Percentiles rank a stretch among this genome's conserved stretches.
Evolutionary conservation across 2,329 filamentous ascomycete genomes (phyloP).

Genomic region (Aureobasidium musti): DNA sequence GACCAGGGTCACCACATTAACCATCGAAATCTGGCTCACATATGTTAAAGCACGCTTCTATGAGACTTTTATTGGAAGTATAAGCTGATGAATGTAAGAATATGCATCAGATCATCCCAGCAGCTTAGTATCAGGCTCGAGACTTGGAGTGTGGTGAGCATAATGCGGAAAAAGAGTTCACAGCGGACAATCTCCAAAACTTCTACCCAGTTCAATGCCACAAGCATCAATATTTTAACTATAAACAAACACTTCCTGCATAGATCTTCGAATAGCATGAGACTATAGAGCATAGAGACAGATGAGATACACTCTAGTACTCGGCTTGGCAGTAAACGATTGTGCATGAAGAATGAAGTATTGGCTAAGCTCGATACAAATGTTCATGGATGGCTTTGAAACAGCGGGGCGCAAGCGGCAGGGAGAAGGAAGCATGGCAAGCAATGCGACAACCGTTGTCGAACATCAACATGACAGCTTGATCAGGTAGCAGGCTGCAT

Average conservation of each 20-base stretch:
- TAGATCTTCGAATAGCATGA: background rate
- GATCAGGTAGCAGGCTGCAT: background rate
- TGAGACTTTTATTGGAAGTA: accelerated
- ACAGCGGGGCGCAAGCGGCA: background rate
- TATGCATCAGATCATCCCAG: background rate
- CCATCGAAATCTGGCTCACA: background rate
- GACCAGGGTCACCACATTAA: background rate
- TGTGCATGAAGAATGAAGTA: background rate
- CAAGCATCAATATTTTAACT: no score
- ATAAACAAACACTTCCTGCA: background rate
- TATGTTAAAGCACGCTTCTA: background rate
- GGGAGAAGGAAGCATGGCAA: background rate
- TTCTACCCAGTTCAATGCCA: background rate
- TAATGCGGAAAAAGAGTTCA: background rate
- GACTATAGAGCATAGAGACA: no score
- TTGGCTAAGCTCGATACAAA: background rate
- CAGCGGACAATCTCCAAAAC: background rate
- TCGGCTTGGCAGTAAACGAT: no score
- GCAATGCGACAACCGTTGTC: background rate
- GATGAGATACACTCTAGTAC: no score
- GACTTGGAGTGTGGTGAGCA: background rate
- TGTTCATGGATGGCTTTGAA: background rate
- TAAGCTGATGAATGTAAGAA: background rate
- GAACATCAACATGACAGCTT: background rate
- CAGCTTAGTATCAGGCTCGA: background rate